phyloP scores from a whole-genome alignment of 169 alveolate species.

The Eimeria tenella region DNA sequence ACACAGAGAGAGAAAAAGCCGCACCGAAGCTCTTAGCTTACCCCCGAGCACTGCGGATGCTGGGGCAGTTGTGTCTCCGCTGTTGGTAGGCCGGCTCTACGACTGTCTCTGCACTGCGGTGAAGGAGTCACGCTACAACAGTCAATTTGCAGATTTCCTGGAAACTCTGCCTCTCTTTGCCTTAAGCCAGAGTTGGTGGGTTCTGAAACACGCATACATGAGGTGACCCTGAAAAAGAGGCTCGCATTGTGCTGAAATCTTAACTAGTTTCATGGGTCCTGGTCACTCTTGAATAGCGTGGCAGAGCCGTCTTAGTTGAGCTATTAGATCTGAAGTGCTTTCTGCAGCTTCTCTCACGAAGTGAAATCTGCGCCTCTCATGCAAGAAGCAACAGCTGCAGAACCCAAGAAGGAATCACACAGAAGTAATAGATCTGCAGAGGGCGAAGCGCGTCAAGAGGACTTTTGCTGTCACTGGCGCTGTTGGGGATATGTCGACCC shows the following conservation, averaged over 20 bases:
- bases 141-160: conserved; percentile 6
- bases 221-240: no score
- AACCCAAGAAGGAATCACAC: background rate
- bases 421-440: background rate
- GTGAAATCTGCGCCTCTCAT: no score
- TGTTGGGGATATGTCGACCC: conserved; percentile 7
- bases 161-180: conserved; percentile 48
- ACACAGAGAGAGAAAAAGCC: no score
- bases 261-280: no score
- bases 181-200: conserved; percentile 21
- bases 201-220: background rate
- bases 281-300: no score
- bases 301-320: no score
- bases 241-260: no score
- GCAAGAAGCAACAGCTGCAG: background rate
- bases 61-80: conserved; percentile 21
- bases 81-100: conserved; percentile 43
- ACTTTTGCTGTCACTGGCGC: background rate
- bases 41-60: background rate
- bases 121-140: background rate
- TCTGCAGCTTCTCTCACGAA: no score
- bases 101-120: conserved; percentile 40
- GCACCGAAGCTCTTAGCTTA: no score
- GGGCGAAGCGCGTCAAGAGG: background rate
- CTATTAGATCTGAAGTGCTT: no score